Evolutionary conservation across 257 asterid genomes (phyloP).

Genomic region (Echium plantagineum): DNA sequence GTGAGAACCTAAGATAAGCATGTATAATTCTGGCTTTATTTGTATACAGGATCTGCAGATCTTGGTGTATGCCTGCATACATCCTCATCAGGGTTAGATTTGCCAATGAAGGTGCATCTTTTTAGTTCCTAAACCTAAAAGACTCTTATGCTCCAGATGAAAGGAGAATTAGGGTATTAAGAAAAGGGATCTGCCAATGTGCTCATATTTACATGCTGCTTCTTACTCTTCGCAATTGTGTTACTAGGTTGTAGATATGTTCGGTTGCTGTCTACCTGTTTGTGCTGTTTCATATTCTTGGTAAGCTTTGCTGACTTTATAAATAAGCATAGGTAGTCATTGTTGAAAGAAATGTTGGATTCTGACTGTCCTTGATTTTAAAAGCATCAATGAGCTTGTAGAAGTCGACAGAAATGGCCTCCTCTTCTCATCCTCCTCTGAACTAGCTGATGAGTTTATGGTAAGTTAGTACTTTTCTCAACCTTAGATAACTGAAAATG

Average conservation of each 20-base stretch:
- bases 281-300: conserved; percentile 98
- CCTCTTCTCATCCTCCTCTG: conserved; percentile 84
- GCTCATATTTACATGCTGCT: not conserved
- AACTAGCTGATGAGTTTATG: conserved; percentile 86
- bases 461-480: conserved; percentile 27
- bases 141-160: not conserved
- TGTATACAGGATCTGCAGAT: conserved; percentile 72
- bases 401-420: conserved; percentile 80
- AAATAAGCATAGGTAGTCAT: not conserved
- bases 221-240: conserved; percentile 9
- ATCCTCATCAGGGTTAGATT: conserved; percentile 91
- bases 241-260: conserved; percentile 89
- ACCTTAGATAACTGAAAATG: not conserved
- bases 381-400: conserved; percentile 79
- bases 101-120: conserved; percentile 77
- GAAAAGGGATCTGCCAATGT: too few relatives aligned
- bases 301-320: conserved; percentile 29
- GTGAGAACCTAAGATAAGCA: not conserved
- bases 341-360: conserved; percentile 2
- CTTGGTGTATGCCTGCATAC: conserved; percentile 93
- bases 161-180: too few relatives aligned
- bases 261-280: conserved; percentile 95
- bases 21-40: conserved; percentile 11
- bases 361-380: conserved; percentile 18
- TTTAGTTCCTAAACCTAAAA: not conserved